Conservation (phyloP, 768 basidiomycete genomes). For the Psilocybe cyanescens region DNA sequence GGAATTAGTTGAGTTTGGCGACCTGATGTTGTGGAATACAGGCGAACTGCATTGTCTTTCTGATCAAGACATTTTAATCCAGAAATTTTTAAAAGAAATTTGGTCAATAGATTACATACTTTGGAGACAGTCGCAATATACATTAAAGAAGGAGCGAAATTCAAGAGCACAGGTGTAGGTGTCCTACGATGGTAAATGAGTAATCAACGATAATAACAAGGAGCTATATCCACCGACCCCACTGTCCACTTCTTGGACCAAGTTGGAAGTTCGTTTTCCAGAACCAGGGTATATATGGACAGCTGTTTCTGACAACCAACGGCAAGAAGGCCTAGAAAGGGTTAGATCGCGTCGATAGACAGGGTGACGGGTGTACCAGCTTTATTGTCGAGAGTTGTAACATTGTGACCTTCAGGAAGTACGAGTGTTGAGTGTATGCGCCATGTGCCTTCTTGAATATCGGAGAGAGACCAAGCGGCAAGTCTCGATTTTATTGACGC, state of each 20-base stretch:
- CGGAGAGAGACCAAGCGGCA: constrained; percentile 82
- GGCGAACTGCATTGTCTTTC: constrained; percentile 60
- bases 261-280: constrained; percentile 82
- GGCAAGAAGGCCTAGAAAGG: constrained; percentile 66
- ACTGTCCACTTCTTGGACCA: constrained; percentile 83
- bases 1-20: constrained; percentile 67
- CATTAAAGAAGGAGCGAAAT: constrained; percentile 78
- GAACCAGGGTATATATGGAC: constrained; percentile 75
- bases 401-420: constrained; percentile 55
- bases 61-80: constrained; percentile 27
- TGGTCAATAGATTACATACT: constrained; percentile 39
- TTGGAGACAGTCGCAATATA: constrained; percentile 68
- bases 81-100: neutral
- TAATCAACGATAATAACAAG: constrained; percentile 1
- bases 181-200: constrained; percentile 30
- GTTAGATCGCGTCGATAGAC: constrained; percentile 22
- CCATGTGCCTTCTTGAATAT: constrained; percentile 66
- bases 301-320: constrained; percentile 64
- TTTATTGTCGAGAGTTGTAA: constrained; percentile 73
- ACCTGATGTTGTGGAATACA: constrained; percentile 77
- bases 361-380: constrained; percentile 53
- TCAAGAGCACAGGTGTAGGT: constrained; percentile 51
- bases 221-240: constrained; percentile 44
- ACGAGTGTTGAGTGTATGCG: constrained; percentile 80
- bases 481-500: constrained; percentile 70